phyloP scores from a whole-genome alignment of 768 basidiomycete species.

The Holtermanniella nyarrowii region DNA sequence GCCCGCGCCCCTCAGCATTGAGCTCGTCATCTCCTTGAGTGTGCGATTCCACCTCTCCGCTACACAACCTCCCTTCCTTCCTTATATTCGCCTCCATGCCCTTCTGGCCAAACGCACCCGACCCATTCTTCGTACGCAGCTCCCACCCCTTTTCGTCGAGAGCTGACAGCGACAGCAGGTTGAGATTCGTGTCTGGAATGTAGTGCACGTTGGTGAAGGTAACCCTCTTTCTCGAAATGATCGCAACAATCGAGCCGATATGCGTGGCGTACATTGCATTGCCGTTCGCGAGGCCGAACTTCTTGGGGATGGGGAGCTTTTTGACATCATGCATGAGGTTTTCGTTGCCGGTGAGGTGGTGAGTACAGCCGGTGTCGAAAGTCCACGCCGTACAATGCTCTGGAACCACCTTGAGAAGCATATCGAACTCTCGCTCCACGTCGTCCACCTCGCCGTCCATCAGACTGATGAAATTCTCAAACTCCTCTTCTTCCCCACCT shows the following conservation, averaged over 20 bases:
- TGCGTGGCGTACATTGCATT: not conserved
- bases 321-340: not conserved
- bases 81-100: not conserved
- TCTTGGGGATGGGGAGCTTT: not conserved
- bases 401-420: too few species aligned
- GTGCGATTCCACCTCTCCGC: conserved; percentile 19
- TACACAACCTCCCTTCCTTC: conserved; percentile 1
- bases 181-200: not conserved
- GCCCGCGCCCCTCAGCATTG: conserved; percentile 8
- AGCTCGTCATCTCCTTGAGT: conserved; percentile 13
- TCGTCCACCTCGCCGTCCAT: too few species aligned
- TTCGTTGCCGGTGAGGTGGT: conserved; percentile 4
- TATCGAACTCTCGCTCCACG: too few species aligned
- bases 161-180: not conserved
- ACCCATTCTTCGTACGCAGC: not conserved
- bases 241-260: not conserved
- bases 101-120: not conserved
- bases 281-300: conserved; percentile 3
- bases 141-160: not conserved
- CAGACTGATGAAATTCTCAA: too few species aligned
- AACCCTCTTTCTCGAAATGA: not conserved
- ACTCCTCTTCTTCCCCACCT: too few species aligned
- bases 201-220: not conserved
- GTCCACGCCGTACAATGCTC: too few species aligned
- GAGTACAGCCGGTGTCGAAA: conserved; percentile 6